Evolutionary conservation across 768 basidiomycete species (phyloP), one percentile per base, ranked within the genome.

Genomic region (Piloderma croceum): DNA sequence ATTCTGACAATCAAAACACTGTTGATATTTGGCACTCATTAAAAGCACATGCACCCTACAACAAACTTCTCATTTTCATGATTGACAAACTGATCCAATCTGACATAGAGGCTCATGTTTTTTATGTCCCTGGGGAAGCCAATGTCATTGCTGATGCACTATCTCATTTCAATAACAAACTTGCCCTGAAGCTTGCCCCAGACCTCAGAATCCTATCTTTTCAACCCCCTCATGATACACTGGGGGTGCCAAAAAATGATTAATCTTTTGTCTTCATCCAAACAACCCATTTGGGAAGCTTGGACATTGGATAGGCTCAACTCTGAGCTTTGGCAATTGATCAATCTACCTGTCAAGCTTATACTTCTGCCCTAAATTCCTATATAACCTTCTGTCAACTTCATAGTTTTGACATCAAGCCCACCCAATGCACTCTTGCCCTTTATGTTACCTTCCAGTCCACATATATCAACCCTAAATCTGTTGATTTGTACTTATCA

Each of bases 231-330:
- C 34, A 24, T 9, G n/a, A 19, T n/a, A 23, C 34, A 36, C 25
- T 45, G 42, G 47, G 50, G 43, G 21, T 34, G 20, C 29, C 15
- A 7, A 37, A 29, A 5, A 38, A 50, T 61, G 52, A 57, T 49
- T 2, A 15, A 24, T 11, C 11, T 38, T 2, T n/a, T 43, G 3
- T 24, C 21, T 3, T 11, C 24, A 32, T 42, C 65, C 38, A 45
- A 53, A 48, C 69, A 69, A 44, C 67, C 68, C 1, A 0, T n/a
- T 0, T 36, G 62, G 35, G 41, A 38, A 23, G 51, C 63, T 20
- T 72, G 71, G 70, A 42, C 63, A 0, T n/a, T 36, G 0, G 60
- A 70, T 22, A 46, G 49, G 5, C 53, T 71, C 3, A 9, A 56
- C 1, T 58, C 47, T 13, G 59, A 62, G 42, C 53, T 3, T 23